Evolutionary conservation across 1,284 basidiomycete species (phyloP).

Genomic region (Veloporphyrellus conicus): DNA sequence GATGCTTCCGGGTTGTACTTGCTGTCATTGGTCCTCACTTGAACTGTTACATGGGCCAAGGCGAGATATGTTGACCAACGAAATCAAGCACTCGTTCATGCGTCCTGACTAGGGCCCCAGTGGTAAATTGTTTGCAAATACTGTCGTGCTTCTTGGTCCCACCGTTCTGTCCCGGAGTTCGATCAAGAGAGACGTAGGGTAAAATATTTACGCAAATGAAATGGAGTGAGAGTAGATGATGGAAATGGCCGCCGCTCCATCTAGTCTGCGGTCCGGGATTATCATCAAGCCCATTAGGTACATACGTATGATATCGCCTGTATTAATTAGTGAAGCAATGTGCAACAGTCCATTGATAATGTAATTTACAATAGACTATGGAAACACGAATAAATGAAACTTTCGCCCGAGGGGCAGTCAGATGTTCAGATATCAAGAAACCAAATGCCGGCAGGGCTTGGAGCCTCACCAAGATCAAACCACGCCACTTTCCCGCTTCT

Average conservation of each 20-base stretch:
- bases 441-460: background rate
- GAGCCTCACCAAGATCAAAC: conserved; percentile 1
- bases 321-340: conserved; percentile 9
- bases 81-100: too few species aligned
- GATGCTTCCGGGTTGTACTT: too few species aligned
- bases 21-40: too few species aligned
- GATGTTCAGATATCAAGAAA: conserved; percentile 25
- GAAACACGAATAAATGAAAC: conserved; percentile 27
- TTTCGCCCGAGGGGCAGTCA: conserved; percentile 6
- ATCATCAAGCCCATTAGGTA: background rate
- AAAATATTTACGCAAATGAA: too few species aligned
- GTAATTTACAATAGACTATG: conserved; percentile 27
- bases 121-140: too few species aligned
- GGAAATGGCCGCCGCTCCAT: background rate
- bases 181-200: too few species aligned
- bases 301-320: conserved; percentile 11
- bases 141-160: too few species aligned
- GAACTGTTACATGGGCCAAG: too few species aligned
- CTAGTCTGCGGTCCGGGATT: background rate
- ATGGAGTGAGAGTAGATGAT: too few species aligned
- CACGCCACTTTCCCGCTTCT: conserved; percentile 19
- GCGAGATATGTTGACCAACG: too few species aligned
- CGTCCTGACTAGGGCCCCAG: too few species aligned
- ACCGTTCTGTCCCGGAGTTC: too few species aligned
- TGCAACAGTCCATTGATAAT: conserved; percentile 15